Conservation (phyloP, 345 rosid species). For the Raphanus raphanistrum region DNA sequence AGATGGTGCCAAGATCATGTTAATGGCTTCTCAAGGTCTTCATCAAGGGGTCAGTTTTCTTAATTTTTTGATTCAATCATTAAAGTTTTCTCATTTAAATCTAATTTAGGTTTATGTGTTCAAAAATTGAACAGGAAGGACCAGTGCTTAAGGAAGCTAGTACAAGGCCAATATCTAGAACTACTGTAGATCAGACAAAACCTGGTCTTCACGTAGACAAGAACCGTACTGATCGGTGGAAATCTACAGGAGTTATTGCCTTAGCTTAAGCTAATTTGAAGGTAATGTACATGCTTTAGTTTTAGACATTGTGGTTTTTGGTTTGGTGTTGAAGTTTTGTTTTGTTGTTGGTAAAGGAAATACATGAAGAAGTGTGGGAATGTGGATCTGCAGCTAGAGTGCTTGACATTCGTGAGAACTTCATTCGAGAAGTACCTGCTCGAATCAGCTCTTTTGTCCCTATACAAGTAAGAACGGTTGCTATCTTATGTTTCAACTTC, state of each 20-base stretch:
- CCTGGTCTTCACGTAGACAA: conserved; percentile 44
- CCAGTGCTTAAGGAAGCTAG: conserved; percentile 68
- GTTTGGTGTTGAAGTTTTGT: conserved; percentile 13
- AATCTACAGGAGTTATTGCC: conserved; percentile 70
- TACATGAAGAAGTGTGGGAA: conserved; percentile 81
- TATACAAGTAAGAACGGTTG: conserved; percentile 37
- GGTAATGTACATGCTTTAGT: conserved; percentile 43
- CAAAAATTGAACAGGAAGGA: conserved; percentile 54
- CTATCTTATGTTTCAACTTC: background rate
- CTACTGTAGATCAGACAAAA: conserved; percentile 30
- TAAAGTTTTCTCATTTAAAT: background rate
- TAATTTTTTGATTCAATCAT: background rate
- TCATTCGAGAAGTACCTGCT: conserved; percentile 53
- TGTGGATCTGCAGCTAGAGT: conserved; percentile 62
- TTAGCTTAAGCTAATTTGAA: conserved; percentile 66
- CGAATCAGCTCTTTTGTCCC: conserved; percentile 54
- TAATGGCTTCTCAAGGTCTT: conserved; percentile 83
- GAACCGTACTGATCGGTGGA: conserved; percentile 63
- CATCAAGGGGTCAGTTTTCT: conserved; percentile 78
- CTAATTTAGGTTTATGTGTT: background rate
- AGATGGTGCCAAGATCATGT: conserved; percentile 85
- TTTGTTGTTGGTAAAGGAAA: conserved; percentile 42
- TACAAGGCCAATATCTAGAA: conserved; percentile 53
- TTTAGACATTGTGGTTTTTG: background rate
- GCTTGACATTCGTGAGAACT: conserved; percentile 66